A percentile compares a stretch with the other conserved stretches of the same genome.
Evolutionary conservation across 306 rosid genomes (phyloP).

Genomic region (Ochetophila trinervis): DNA sequence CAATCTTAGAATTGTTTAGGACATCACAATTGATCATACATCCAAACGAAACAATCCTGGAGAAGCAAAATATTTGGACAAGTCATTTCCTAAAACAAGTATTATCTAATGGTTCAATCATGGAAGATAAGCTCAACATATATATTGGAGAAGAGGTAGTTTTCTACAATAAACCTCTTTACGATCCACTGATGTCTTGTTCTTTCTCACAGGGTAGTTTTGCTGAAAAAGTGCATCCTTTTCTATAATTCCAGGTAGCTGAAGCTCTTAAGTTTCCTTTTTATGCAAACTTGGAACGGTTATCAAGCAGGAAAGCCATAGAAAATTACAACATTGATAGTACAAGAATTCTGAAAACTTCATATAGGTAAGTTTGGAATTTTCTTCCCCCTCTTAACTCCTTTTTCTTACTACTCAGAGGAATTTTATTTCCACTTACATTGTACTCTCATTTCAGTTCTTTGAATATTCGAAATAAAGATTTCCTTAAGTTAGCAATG

Average conservation of each 20-base stretch:
- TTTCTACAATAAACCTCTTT: conserved; percentile 9
- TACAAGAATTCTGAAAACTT: conserved; percentile 57
- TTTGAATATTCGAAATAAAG: conserved; percentile 53
- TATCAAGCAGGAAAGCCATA: conserved; percentile 55
- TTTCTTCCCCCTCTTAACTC: conserved; percentile 7
- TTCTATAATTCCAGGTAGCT: conserved; percentile 39
- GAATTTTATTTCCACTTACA: not conserved
- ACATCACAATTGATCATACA: conserved; percentile 65
- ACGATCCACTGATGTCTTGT: not conserved
- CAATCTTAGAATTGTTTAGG: conserved; percentile 59
- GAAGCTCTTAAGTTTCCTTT: conserved; percentile 56
- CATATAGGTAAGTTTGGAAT: conserved; percentile 45
- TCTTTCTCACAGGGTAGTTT: not conserved
- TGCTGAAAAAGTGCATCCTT: conserved; percentile 18
- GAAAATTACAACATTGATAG: conserved; percentile 48
- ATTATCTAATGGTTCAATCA: conserved; percentile 18
- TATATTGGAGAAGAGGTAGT: conserved; percentile 57
- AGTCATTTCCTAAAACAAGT: conserved; percentile 48
- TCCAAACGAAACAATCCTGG: conserved; percentile 61
- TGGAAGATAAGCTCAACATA: conserved; percentile 25
- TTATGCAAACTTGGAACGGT: conserved; percentile 56
- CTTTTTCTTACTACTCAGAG: not conserved
- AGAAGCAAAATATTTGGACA: conserved; percentile 52
- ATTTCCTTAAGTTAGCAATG: conserved; percentile 63
- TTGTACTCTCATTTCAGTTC: conserved; percentile 38